Evolutionary conservation across 2,329 filamentous ascomycete genomes (phyloP).

Genomic region (Aspergillus brasiliensis): DNA sequence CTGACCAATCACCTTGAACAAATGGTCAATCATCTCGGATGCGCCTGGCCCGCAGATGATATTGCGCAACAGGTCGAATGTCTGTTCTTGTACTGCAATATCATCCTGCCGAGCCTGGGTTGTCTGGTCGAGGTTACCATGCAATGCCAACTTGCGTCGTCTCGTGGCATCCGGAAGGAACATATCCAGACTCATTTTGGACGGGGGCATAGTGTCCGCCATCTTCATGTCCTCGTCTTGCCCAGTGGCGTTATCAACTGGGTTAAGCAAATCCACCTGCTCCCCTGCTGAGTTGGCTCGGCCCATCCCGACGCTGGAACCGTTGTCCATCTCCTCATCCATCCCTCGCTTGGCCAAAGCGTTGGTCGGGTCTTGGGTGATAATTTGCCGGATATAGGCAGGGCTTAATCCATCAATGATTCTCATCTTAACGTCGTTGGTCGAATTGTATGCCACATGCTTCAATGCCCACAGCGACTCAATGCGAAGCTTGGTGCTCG

Average conservation of each 20-base stretch:
- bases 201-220: constrained; percentile 42
- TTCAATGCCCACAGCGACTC: constrained; percentile 94
- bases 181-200: constrained; percentile 42
- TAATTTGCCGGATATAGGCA: constrained; percentile 77
- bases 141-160: constrained; percentile 50
- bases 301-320: constrained; percentile 51
- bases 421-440: constrained; percentile 71
- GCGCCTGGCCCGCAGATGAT: constrained; percentile 69
- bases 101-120: constrained; percentile 75
- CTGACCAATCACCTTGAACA: constrained; percentile 75
- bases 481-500: constrained; percentile 74
- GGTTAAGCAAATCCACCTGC: constrained; percentile 62
- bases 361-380: constrained; percentile 59
- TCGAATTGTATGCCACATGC: constrained; percentile 75
- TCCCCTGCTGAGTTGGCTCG: constrained; percentile 62
- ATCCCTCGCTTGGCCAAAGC: constrained; percentile 30
- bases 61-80: constrained; percentile 86
- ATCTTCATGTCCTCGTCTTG: constrained; percentile 37
- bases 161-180: constrained; percentile 44
- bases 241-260: constrained; percentile 40
- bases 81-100: constrained; percentile 85
- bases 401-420: constrained; percentile 77
- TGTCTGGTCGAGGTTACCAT: constrained; percentile 68
- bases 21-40: constrained; percentile 76
- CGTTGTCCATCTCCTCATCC: constrained; percentile 36